phyloP scores from a whole-genome alignment of 2,329 filamentous ascomycete species.

The Fusarium clavum region DNA sequence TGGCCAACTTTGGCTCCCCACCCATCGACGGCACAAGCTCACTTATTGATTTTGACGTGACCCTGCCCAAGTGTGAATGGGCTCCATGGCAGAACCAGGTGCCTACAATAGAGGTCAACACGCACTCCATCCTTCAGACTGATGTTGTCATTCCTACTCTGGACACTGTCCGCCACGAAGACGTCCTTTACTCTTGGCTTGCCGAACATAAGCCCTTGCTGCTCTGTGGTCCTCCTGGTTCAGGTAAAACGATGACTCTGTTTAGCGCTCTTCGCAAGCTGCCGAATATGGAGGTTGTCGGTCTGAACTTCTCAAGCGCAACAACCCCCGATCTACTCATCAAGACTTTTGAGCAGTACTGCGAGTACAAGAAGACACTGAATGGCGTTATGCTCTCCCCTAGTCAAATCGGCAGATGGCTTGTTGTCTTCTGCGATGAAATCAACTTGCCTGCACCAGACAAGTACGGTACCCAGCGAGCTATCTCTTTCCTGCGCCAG shows the following conservation, averaged over 20 bases:
- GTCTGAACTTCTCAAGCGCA: conserved; percentile 98
- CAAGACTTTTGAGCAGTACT: conserved; percentile 99
- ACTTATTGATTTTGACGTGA: conserved; percentile 95
- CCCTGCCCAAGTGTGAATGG: conserved; percentile 89
- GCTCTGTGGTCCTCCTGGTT: conserved; percentile 96
- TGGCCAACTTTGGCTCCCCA: conserved; percentile 89
- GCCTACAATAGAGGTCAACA: conserved; percentile 95
- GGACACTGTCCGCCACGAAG: conserved; percentile 96
- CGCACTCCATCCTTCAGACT: conserved; percentile 96
- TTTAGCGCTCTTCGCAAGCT: conserved; percentile 97
- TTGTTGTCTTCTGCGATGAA: conserved; percentile 99
- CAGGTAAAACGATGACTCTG: conserved; percentile 99
- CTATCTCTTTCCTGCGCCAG: conserved; percentile 96
- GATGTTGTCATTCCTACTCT: conserved; percentile 98
- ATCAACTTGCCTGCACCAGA: conserved; percentile 99
- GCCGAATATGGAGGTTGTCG: conserved; percentile 98
- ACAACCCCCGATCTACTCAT: conserved; percentile 97
- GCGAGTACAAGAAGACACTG: conserved; percentile 98
- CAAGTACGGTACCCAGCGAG: conserved; percentile 96
- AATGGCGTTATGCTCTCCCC: conserved; percentile 96
- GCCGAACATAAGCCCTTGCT: conserved; percentile 98
- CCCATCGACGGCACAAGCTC: conserved; percentile 81
- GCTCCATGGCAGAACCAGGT: conserved; percentile 94
- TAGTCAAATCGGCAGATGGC: conserved; percentile 95
- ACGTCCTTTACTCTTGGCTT: conserved; percentile 99